A percentile compares a stretch with the other conserved stretches of the same genome.
phyloP scores from a whole-genome alignment of 192 early-diverging fungal species.

The Backusella tarrabulga region DNA sequence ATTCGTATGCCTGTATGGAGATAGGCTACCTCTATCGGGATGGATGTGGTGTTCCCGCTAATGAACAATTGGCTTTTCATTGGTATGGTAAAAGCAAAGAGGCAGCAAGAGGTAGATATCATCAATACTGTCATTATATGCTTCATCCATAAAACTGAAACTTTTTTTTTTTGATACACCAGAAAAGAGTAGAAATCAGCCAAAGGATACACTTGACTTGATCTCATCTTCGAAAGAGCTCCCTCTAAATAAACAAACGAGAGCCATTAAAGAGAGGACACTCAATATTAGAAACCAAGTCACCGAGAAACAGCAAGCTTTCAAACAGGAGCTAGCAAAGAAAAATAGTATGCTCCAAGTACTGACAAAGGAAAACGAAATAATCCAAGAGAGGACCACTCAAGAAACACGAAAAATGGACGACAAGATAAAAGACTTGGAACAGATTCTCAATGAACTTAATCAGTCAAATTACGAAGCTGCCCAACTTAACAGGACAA shows the following conservation, averaged over 20 bases:
- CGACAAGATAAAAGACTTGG: background rate
- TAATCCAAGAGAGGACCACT: background rate
- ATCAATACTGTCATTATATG: too few species aligned
- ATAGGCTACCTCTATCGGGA: background rate
- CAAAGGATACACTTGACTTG: background rate
- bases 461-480: background rate
- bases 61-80: background rate
- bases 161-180: background rate
- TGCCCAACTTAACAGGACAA: background rate
- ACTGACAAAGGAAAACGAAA: background rate
- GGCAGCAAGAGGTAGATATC: background rate
- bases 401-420: background rate
- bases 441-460: background rate
- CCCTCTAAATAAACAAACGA: background rate
- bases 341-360: background rate
- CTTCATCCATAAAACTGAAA: background rate
- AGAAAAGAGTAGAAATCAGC: background rate
- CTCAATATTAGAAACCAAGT: background rate
- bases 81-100: background rate
- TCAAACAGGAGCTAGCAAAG: background rate
- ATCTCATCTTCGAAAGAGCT: background rate
- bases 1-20: background rate
- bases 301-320: background rate
- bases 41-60: background rate
- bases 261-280: background rate